Evolutionary conservation across 169 alveolate genomes (phyloP), one percentile per base, ranked within the genome.

Genomic region (Theileria sp.): DNA sequence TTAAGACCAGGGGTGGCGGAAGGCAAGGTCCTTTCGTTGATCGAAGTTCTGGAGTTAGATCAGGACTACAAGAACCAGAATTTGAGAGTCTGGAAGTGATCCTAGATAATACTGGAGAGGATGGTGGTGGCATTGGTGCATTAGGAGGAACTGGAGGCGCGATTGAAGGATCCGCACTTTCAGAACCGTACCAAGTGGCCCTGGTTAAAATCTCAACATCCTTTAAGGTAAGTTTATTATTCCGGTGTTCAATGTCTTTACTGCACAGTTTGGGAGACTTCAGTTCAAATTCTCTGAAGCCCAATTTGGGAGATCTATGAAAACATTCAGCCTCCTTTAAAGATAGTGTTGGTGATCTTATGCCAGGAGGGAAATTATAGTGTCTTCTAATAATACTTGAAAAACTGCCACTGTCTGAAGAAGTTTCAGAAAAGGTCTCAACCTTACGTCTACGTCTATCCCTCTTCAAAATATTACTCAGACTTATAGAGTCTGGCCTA

Each of bases 81-180:
- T 34, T 19, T 60, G 62, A 21, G n/a, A 79, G 50, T 26, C 62
- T 70, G 36, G 75, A 75, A 19, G 74, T 54, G 3, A 67, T 21
- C 77, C 72, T 82, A 4, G 88, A 66, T 34, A 77, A 26, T n/a
- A 82, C 60, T 3, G 88, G 65, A 5, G 86, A 76, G 34, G 88
- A 79, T 0, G 88, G 88, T 7, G 88, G 88, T 3, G 86, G 84
- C 84, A 77, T 75, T n/a, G 80, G 75, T 0, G 72, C 58, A 34
- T 72, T 82, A 5, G 90, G 90, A 3, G 86, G 86, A 10, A 84
- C 90, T 26, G 90, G 86, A 9, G 90, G 90, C 17, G 90, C 90
- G 51, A 84, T 77, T 36, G 90, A 84, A 17, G 90, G 90, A 25
- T 84, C 90, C 9, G 86, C 90, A 25, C 85, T 72, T 58, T 84